Evolutionary conservation across 2,329 filamentous ascomycete species (phyloP).

Genomic region (Myotisia sp.): DNA sequence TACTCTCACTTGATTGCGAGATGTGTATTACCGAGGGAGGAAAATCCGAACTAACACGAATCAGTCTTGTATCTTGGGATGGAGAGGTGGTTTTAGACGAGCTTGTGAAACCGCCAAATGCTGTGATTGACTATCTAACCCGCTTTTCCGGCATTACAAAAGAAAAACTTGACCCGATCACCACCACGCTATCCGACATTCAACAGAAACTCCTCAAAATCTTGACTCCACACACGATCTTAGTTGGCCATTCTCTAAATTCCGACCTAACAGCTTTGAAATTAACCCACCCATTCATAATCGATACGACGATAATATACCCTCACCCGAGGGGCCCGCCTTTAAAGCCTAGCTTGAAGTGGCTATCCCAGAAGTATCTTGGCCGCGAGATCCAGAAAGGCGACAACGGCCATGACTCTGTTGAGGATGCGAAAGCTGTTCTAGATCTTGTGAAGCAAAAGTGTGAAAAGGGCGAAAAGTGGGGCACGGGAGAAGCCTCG

Average conservation of each 20-base stretch:
- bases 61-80: conserved; percentile 78
- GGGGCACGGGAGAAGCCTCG: conserved; percentile 65
- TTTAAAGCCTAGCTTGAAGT: conserved; percentile 81
- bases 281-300: conserved; percentile 79
- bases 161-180: conserved; percentile 66
- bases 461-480: conserved; percentile 77
- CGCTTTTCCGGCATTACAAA: conserved; percentile 84
- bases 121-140: conserved; percentile 88
- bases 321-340: conserved; percentile 82
- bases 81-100: conserved; percentile 72
- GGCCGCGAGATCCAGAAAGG: conserved; percentile 78
- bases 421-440: conserved; percentile 83
- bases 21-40: conserved; percentile 83
- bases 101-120: conserved; percentile 74
- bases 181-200: conserved; percentile 69
- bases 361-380: conserved; percentile 72
- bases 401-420: conserved; percentile 66
- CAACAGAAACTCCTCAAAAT: conserved; percentile 61
- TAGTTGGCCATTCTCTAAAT: conserved; percentile 36
- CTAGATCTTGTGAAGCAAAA: conserved; percentile 91
- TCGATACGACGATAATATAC: conserved; percentile 82
- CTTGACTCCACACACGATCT: conserved; percentile 38
- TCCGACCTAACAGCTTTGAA: conserved; percentile 60
- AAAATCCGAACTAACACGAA: conserved; percentile 70
- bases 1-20: conserved; percentile 84